Percentiles rank a stretch among this genome's conserved stretches.
phyloP scores from a whole-genome alignment of 352 stramenopile genomes.

The Phytophthora pluvialis region DNA sequence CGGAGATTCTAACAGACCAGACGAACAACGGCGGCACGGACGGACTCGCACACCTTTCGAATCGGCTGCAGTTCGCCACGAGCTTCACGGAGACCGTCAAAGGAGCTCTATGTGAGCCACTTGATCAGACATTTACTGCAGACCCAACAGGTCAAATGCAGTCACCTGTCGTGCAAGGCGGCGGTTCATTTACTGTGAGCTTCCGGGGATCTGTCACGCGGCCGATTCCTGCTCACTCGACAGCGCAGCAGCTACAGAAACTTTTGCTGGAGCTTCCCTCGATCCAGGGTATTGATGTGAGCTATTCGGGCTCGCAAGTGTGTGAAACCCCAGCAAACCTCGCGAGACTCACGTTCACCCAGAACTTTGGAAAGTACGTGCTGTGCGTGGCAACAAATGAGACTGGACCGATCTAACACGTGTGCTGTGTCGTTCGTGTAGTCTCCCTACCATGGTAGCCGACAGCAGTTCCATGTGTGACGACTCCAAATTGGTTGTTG shows the following conservation, averaged over 20 bases:
- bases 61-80: slow-evolving; percentile 60
- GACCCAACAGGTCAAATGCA: slow-evolving; percentile 55
- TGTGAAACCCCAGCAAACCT: slow-evolving; percentile 71
- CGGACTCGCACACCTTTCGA: slow-evolving; percentile 67
- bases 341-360: slow-evolving; percentile 76
- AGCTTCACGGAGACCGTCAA: slow-evolving; percentile 62
- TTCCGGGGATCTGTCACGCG: slow-evolving; percentile 71
- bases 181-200: slow-evolving; percentile 58
- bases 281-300: slow-evolving; percentile 63
- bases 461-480: slow-evolving; percentile 39
- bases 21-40: slow-evolving; percentile 66
- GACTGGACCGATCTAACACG: not conserved
- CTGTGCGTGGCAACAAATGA: not conserved
- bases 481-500: slow-evolving; percentile 43
- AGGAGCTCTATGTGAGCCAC: slow-evolving; percentile 51
- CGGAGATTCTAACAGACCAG: slow-evolving; percentile 48
- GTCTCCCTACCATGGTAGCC: slow-evolving; percentile 62
- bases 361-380: slow-evolving; percentile 84
- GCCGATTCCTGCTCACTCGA: slow-evolving; percentile 63
- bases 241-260: slow-evolving; percentile 35
- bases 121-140: slow-evolving; percentile 58
- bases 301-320: slow-evolving; percentile 57
- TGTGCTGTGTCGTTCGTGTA: slow-evolving; percentile 28
- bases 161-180: slow-evolving; percentile 45
- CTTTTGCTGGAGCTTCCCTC: slow-evolving; percentile 52